Base-by-base conservation (phyloP, 129 eudicot species). In the Centaurea solstitialis region DNA sequence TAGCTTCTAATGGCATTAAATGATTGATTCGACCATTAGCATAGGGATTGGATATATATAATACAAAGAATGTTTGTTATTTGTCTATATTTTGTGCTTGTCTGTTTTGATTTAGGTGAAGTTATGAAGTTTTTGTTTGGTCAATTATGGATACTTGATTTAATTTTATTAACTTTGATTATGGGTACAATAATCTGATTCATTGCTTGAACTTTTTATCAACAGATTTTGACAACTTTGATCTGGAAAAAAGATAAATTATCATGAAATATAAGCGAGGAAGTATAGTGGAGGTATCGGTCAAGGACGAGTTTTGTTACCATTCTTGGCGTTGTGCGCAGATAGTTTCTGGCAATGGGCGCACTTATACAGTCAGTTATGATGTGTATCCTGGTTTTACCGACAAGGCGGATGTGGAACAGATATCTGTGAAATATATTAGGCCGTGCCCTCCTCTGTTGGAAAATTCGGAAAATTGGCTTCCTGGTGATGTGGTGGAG, bases 401-500 rank as follows among this genome's bases (percentile, higher is more conserved):
- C 5, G 70, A 77, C 68, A 57, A 81, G 17, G 81, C 40, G 22
- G 78, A 61, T 8, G 84, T 87, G 64, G 92, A 87, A 80, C 79
- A 67, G 15, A 77, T 92, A 13, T 82, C 92, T 21, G 61, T 72
- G 37, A 86, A 89, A 84, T 74, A 75, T 24, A 70, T 94, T n/a
- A 88, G 98, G 82, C 98, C 92, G 8, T 84, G 84, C 78, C 90
- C 97, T 61, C 93, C 94, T 70, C 37, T 28, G 11, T 50, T 88
- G 64, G 81, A 88, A 82, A 66, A 77, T 30, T 21, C 68, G 0
- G 91, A 84, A 23, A 21, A 15, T 79, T 91, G 87, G 89, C 65
- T 53, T 75, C 70, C 88, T 71, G 98, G 96, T 75, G 92, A 91
- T 73, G 90, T 90, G 73, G 87, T 90, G 8, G 97, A 94, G 90